Percentiles rank a stretch among this genome's conserved stretches.
These are phyloP conservation scores for Aegilops umbellulata DNA, from an alignment of 176 grass and related monocot species.

Conservation along the genomic window DNA sequence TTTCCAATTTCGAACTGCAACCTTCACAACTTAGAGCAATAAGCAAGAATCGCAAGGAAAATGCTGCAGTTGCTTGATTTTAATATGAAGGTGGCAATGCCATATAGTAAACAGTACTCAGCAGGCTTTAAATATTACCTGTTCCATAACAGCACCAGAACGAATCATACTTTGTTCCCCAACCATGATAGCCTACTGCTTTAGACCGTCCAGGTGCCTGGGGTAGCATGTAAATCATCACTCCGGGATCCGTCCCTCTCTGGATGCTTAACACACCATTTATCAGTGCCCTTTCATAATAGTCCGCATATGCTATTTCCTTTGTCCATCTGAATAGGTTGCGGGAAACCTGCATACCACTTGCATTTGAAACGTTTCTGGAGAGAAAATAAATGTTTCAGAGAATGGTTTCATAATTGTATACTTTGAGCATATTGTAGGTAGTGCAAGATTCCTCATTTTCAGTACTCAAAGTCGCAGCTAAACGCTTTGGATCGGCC, in stretches of 20 bases:
- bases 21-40: neutral
- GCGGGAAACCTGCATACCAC: slow-evolving; percentile 55
- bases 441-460: slow-evolving; percentile 95
- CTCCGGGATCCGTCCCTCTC: slow-evolving; percentile 73
- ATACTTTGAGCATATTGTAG: slow-evolving; percentile 98
- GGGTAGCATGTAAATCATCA: slow-evolving; percentile 98
- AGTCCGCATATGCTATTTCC: slow-evolving; percentile 82
- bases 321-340: slow-evolving; percentile 98
- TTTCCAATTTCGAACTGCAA: neutral
- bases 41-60: neutral
- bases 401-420: slow-evolving; percentile 4
- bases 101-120: neutral
- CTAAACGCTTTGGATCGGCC: slow-evolving; percentile 79
- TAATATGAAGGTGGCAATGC: neutral
- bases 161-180: slow-evolving; percentile 86
- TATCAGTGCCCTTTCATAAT: slow-evolving; percentile 91
- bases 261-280: slow-evolving; percentile 98
- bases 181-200: slow-evolving; percentile 84
- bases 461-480: slow-evolving; percentile 62
- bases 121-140: slow-evolving; percentile 45
- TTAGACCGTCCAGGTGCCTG: slow-evolving; percentile 74
- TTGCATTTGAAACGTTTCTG: neutral
- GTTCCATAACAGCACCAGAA: slow-evolving; percentile 99
- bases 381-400: neutral
- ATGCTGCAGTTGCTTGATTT: neutral